Evolutionary conservation across 305 asterid species (phyloP).

Genomic region (Plantago lanceolata): DNA sequence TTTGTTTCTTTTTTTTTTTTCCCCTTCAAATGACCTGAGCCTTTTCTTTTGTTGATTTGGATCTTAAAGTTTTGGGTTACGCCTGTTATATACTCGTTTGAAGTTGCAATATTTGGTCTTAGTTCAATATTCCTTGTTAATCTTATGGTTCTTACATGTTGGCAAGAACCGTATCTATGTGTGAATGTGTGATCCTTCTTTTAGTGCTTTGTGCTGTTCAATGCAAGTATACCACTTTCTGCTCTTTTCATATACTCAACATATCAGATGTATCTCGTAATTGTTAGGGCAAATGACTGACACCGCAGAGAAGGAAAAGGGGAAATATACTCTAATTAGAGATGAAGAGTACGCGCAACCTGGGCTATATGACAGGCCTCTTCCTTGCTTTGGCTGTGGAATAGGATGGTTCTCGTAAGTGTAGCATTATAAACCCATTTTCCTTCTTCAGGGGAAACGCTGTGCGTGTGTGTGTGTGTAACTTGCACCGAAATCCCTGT

Average conservation of each 20-base stretch:
- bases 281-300: constrained; percentile 44
- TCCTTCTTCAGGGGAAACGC: not conserved
- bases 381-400: constrained; percentile 98
- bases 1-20: too few species aligned
- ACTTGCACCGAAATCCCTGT: too few species aligned
- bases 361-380: constrained; percentile 83
- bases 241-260: constrained; percentile 2
- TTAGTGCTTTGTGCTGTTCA: not conserved
- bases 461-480: too few species aligned
- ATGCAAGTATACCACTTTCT: not conserved
- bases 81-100: too few species aligned
- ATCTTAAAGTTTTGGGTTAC: too few species aligned
- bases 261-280: constrained; percentile 1
- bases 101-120: too few species aligned
- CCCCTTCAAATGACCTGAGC: too few species aligned
- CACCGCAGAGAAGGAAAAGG: constrained; percentile 48
- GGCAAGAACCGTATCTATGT: not conserved
- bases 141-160: too few species aligned
- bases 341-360: constrained; percentile 68
- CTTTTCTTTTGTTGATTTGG: too few species aligned
- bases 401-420: constrained; percentile 96
- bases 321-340: constrained; percentile 52
- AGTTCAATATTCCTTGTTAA: too few species aligned
- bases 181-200: not conserved
- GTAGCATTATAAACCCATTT: not conserved